Conservation (phyloP, 257 asterid genomes). For the Nicotiana tomentosiformis region DNA sequence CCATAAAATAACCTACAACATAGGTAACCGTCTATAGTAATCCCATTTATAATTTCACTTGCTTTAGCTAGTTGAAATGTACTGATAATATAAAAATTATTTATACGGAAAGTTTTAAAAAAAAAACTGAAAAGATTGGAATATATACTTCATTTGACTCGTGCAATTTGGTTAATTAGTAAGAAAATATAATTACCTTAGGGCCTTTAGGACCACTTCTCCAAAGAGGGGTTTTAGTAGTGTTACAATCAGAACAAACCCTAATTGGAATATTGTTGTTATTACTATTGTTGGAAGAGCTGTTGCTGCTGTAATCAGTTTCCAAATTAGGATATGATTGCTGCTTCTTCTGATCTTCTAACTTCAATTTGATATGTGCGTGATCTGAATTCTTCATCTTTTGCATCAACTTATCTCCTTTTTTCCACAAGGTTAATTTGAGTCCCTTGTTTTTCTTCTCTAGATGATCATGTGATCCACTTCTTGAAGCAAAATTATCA, state of each 20-base stretch:
- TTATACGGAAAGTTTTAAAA: no score
- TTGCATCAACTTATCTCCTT: conserved; percentile 42
- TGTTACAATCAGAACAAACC: conserved; percentile 95
- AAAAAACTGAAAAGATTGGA: not conserved
- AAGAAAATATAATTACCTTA: conserved; percentile 34
- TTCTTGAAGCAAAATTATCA: conserved; percentile 16
- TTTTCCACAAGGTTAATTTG: conserved; percentile 43
- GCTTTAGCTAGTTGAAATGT: no score
- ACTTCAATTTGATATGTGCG: not conserved
- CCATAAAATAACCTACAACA: no score
- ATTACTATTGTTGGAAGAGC: conserved; percentile 35
- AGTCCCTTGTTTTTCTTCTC: conserved; percentile 35
- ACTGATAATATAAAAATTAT: no score
- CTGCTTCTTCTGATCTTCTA: conserved; percentile 28
- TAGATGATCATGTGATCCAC: conserved; percentile 34
- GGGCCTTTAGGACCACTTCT: conserved; percentile 99
- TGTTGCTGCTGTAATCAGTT: conserved; percentile 53
- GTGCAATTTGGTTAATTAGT: no score
- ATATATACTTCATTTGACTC: no score
- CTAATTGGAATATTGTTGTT: conserved; percentile 51
- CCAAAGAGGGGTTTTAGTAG: conserved; percentile 98
- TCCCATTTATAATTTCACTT: no score
- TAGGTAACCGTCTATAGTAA: no score
- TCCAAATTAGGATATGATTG: conserved; percentile 33
- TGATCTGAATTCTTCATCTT: conserved; percentile 29